A percentile compares a stretch with the other conserved stretches of the same genome.
phyloP scores from a whole-genome alignment of 345 rosid species.

The Eutrema heterophyllum region DNA sequence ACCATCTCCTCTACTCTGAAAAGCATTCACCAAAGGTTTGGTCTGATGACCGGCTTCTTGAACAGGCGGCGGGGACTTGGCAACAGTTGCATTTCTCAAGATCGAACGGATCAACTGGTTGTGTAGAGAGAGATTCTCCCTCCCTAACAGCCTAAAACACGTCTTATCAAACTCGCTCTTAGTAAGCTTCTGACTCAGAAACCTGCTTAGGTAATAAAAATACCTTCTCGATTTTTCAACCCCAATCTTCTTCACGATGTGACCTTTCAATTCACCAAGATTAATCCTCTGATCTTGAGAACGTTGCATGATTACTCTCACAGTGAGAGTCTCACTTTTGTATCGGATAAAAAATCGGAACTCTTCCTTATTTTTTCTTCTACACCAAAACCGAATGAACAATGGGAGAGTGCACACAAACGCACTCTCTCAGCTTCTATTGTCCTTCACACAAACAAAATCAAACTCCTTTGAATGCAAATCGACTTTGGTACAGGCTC shows the following conservation, averaged over 20 bases:
- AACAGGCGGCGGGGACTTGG: conserved; percentile 55
- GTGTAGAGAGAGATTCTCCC: conserved; percentile 90
- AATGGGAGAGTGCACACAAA: conserved; percentile 23
- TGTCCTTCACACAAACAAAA: conserved; percentile 29
- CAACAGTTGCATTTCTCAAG: conserved; percentile 73
- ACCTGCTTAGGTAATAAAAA: conserved; percentile 65
- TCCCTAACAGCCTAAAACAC: conserved; percentile 74
- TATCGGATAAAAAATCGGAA: no score
- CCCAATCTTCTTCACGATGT: conserved; percentile 81
- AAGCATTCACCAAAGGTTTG: conserved; percentile 40
- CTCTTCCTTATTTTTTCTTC: background rate
- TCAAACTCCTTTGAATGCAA: conserved; percentile 7
- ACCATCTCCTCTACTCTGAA: conserved; percentile 40
- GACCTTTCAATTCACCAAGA: conserved; percentile 73
- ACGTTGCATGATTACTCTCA: conserved; percentile 58
- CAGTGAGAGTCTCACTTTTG: background rate
- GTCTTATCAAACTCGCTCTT: conserved; percentile 86
- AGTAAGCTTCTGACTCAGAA: conserved; percentile 72
- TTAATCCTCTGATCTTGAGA: conserved; percentile 76
- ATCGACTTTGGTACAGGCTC: background rate
- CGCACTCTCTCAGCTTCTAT: conserved; percentile 32
- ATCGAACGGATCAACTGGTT: conserved; percentile 74
- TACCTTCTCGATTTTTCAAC: conserved; percentile 74
- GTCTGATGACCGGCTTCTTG: conserved; percentile 43
- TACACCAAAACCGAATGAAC: background rate